These are phyloP conservation scores for Calonectria pteridis DNA, from an alignment of 2,329 filamentous ascomycete species.

Conservation along the genomic window DNA sequence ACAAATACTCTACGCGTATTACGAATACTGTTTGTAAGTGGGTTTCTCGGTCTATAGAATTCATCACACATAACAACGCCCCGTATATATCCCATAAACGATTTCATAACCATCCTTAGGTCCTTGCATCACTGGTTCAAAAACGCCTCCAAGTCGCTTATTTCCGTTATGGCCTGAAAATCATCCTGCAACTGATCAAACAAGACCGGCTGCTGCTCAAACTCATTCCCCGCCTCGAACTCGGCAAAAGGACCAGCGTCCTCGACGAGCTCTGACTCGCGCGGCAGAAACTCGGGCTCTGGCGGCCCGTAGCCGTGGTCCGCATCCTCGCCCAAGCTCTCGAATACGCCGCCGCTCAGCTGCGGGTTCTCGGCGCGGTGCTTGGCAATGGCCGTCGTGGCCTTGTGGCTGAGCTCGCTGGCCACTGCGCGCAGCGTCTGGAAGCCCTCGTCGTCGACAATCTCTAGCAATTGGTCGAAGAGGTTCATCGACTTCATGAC, in stretches of 20 bases:
- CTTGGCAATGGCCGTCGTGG: conserved; percentile 28
- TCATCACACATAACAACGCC: too few species aligned
- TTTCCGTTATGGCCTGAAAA: not conserved
- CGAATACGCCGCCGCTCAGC: conserved; percentile 9
- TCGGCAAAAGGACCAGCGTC: conserved; percentile 14
- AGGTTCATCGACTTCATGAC: conserved; percentile 43
- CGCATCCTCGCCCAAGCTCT: not conserved
- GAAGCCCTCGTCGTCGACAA: conserved; percentile 37
- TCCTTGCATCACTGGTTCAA: not conserved
- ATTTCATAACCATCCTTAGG: not conserved
- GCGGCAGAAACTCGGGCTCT: conserved; percentile 16
- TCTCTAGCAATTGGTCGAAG: conserved; percentile 42
- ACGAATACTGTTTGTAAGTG: too few species aligned
- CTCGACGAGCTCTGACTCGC: not conserved
- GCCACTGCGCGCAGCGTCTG: conserved; percentile 27
- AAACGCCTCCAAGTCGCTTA: not conserved
- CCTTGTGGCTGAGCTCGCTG: conserved; percentile 37
- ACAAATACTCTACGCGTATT: too few species aligned
- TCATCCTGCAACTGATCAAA: not conserved
- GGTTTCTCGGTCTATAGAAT: too few species aligned
- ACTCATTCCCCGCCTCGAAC: not conserved
- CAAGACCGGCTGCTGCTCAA: not conserved
- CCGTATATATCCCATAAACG: not conserved
- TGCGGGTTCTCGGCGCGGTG: conserved; percentile 15
- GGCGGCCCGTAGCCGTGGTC: not conserved